Base-by-base conservation (phyloP, 139 green algal species). In the Spirogloea muscicola region DNA sequence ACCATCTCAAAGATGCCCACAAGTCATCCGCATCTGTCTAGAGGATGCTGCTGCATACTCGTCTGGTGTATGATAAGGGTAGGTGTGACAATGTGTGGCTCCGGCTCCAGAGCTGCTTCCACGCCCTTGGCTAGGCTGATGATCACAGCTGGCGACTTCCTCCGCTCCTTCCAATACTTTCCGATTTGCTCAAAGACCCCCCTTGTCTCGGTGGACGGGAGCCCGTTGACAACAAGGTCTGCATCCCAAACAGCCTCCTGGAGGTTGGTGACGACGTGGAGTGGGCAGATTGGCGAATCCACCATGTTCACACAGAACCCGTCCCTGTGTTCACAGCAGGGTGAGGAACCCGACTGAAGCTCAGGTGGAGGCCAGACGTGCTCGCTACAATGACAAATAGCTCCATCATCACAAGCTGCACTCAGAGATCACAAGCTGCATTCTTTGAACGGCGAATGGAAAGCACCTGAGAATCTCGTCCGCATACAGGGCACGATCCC, bases 101-200 rank as follows among this genome's bases (percentile, higher is more conserved):
- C 29, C 9, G 76, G 76, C 25, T 76, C 34, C 49, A 69, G 13
- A 16, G n/a, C 70, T 29, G 43, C 31, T 68, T 83, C 76, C 18
- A 83, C 76, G 29, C 76, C 76, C 76, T 83, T 83, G 40, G 76
- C 74, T 18, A 83, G 73, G 10, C 42, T 68, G 6, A 83, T 38
- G 36, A 83, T 39, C n/a, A 83, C 60, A 10, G 76, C 29, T n/a
- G 69, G 70, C 37, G n/a, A 21, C 25, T 37, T 29, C n/a, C 37
- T 6, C 25, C 69, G 58, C 76, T 81, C 76, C 38, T 55, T 49
- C 76, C 76, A 83, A 4, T 60, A 33, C 10, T 29, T 18, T 16
- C 69, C 69, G 43, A 83, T 81, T 34, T 79, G 21, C 27, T 21
- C 13, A 39, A 83, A 83, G 1, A 83, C 76, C 18, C 27, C 21